Percentiles rank a stretch among this genome's conserved stretches.
phyloP scores from a whole-genome alignment of 1,139 yeast genomes.

The Candida mesenterica region DNA sequence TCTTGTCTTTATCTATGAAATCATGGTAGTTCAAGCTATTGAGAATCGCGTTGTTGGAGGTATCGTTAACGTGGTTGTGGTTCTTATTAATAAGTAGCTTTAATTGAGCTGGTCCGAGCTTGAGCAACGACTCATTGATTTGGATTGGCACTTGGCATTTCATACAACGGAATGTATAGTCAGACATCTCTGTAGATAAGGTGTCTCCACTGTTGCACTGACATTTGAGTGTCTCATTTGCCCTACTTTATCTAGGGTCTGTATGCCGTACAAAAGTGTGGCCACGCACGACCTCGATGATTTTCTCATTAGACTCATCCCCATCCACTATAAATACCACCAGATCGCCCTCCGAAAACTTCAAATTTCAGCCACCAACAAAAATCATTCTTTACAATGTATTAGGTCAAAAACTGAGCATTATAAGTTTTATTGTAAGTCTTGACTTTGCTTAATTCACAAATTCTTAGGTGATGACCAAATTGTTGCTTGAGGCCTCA shows the following conservation, averaged over 20 bases:
- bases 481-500: conserved; percentile 55
- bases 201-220: too few relatives aligned
- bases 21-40: conserved; percentile 26
- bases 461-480: conserved; percentile 42
- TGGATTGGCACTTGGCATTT: conserved; percentile 33
- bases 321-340: too few relatives aligned
- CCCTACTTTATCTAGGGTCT: too few relatives aligned
- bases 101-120: conserved; percentile 33
- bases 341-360: too few relatives aligned
- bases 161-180: conserved; percentile 26
- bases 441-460: not conserved
- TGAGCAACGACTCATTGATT: conserved; percentile 30
- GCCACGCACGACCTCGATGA: not conserved
- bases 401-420: too few relatives aligned
- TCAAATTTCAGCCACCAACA: too few relatives aligned
- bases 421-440: too few relatives aligned
- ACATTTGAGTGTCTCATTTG: too few relatives aligned
- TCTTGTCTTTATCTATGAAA: conserved; percentile 33
- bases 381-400: too few relatives aligned
- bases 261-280: too few relatives aligned
- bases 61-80: conserved; percentile 12
- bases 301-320: too few relatives aligned
- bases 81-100: conserved; percentile 27
- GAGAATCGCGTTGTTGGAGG: conserved; percentile 14
- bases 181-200: too few relatives aligned